A percentile compares a stretch with the other conserved stretches of the same genome.
Conservation (phyloP, 139 green algal species). For the Bryopsis sp. region DNA sequence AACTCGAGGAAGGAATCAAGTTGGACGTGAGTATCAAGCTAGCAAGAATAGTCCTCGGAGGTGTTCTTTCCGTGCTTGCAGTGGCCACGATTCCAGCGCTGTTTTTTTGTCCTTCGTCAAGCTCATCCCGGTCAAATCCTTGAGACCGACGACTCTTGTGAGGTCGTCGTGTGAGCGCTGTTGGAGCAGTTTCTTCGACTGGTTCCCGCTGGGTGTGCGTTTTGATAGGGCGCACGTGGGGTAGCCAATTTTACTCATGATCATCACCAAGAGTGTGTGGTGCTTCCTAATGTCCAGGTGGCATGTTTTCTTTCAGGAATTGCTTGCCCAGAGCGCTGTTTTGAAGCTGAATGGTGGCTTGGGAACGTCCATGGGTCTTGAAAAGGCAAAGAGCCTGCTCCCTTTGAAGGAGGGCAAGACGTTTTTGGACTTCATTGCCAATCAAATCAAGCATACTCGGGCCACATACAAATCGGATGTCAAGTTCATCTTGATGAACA, state of each 20-base stretch:
- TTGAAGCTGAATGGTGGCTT: constrained; percentile 90
- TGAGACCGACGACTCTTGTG: too few relatives aligned
- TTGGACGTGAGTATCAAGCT: constrained; percentile 11
- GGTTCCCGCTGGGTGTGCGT: too few relatives aligned
- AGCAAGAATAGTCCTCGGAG: neutral
- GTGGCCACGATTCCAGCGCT: neutral
- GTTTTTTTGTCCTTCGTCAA: neutral
- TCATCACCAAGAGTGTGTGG: too few relatives aligned
- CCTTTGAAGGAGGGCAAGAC: constrained; percentile 73
- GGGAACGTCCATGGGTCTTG: constrained; percentile 85
- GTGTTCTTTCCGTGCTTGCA: neutral
- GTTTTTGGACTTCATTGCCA: constrained; percentile 91
- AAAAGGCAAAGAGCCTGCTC: constrained; percentile 86
- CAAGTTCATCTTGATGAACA: constrained; percentile 87
- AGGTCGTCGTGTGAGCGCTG: too few relatives aligned
- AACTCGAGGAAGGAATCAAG: neutral
- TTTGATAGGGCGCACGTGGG: too few relatives aligned
- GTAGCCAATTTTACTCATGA: too few relatives aligned
- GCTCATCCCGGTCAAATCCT: neutral
- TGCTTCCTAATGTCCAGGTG: neutral
- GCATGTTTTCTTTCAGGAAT: neutral
- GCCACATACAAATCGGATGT: constrained; percentile 49
- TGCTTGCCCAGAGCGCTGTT: constrained; percentile 72
- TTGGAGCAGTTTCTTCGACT: too few relatives aligned
- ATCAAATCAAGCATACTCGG: constrained; percentile 81